Evolutionary conservation across 441 rosid genomes (phyloP), one percentile per base, ranked within the genome.

Genomic region (Gossypium gossypioides): DNA sequence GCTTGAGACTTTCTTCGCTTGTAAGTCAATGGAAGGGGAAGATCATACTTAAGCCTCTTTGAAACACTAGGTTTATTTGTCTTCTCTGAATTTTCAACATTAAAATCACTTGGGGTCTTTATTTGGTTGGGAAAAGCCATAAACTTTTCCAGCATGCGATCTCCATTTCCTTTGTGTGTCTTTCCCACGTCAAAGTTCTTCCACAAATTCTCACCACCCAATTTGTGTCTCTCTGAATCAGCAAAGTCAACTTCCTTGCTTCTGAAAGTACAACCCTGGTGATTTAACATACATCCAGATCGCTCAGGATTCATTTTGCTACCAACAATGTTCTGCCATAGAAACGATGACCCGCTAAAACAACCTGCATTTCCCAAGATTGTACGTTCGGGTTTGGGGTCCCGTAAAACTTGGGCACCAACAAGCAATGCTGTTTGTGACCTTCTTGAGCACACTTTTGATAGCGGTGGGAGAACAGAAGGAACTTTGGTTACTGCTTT

Each of bases 1-100:
- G 77, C 60, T 51, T 69, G 77, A 76, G 77, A 68, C 66, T 86
- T 89, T 77, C 90, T 84, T 63, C 93, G 84, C 74, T 85, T 89
- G 80, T 87, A 85, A 2, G 88, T 87, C 81, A 84, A 81, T 24
- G 88, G 86, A 76, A 74, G 75, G 46, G 69, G 46, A 24, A 56
- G 72, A 44, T 82, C 82, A 68, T 72, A 77, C 54, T 72, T 74
- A 3, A 71, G 68, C 70, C 37, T 32, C 37, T 76, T 77, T 66
- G 80, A 55, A 29, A 67, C 79, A 73, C 71, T 68, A 69, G 79
- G 66, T 65, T 77, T 71, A 60, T 79, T 66, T 18, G 64, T 44
- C 18, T 62, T 73, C 72, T 78, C 69, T 12, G 81, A 68, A 62
- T 69, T 75, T 62, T 76, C 74, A 51, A 12, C 52, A 50, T 62